phyloP scores from a whole-genome alignment of 768 basidiomycete genomes.

The Boletus eberwhitei region DNA sequence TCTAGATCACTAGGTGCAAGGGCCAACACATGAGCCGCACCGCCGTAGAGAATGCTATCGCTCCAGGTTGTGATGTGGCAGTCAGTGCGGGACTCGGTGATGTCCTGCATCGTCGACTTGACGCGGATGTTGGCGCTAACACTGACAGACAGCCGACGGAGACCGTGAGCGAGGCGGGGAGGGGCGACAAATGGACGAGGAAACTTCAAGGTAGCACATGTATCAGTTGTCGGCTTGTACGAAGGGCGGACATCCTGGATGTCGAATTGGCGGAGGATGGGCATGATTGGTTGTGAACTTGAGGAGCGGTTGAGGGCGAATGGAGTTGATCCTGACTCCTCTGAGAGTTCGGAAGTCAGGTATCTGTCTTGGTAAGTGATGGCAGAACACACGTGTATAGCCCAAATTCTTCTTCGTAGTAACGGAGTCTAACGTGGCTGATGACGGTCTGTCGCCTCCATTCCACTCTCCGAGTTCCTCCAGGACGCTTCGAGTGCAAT shows the following conservation, averaged over 20 bases:
- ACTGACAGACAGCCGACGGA: slow-evolving; percentile 3
- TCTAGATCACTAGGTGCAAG: slow-evolving; percentile 12
- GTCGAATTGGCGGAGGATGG: slow-evolving; percentile 14
- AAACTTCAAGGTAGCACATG: slow-evolving; percentile 6
- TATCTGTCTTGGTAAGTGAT: no score
- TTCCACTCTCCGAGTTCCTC: no score
- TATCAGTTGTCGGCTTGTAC: slow-evolving; percentile 1
- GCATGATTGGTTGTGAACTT: slow-evolving; percentile 5
- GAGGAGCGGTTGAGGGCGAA: background rate
- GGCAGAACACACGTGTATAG: no score
- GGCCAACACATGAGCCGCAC: background rate
- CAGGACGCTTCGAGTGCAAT: no score
- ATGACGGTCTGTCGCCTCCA: no score
- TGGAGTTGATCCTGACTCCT: background rate
- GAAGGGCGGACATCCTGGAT: slow-evolving; percentile 1
- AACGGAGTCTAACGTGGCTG: no score
- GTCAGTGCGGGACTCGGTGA: slow-evolving; percentile 1
- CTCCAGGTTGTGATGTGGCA: slow-evolving; percentile 6
- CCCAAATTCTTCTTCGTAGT: no score
- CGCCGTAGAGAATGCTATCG: background rate
- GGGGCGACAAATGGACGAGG: slow-evolving; percentile 11
- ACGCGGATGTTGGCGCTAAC: slow-evolving; percentile 8
- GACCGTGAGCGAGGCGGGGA: slow-evolving; percentile 18
- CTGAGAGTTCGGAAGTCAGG: no score
- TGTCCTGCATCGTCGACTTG: slow-evolving; percentile 4